A percentile compares a stretch with the other conserved stretches of the same genome.
Conservation (phyloP, 345 rosid species). For the Aquilaria malaccensis region DNA sequence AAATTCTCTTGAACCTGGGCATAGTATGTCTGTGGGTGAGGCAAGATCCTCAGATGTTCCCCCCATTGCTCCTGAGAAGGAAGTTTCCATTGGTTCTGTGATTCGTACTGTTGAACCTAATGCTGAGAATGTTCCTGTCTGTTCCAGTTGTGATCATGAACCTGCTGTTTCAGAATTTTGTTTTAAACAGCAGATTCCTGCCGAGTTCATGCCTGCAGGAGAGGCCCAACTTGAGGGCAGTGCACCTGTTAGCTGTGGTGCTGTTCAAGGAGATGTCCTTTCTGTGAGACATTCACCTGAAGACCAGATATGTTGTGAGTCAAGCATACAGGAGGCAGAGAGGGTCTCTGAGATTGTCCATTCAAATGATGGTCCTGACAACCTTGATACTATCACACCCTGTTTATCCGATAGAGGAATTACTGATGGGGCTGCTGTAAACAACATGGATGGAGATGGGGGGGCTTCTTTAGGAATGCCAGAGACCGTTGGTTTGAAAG, state of each 20-base stretch:
- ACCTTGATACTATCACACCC: not conserved
- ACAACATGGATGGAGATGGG: not conserved
- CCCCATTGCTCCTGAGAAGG: slow-evolving; percentile 12
- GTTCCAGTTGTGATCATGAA: slow-evolving; percentile 17
- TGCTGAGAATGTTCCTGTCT: slow-evolving; percentile 12
- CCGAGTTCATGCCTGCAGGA: slow-evolving; percentile 16
- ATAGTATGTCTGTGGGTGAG: slow-evolving; percentile 10
- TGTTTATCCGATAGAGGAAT: not conserved
- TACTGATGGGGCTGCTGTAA: not conserved
- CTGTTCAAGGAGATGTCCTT: slow-evolving; percentile 11
- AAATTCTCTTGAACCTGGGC: slow-evolving; percentile 5
- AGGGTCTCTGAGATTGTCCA: slow-evolving; percentile 6
- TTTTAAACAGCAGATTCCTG: slow-evolving; percentile 20
- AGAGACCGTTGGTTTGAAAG: slow-evolving; percentile 10
- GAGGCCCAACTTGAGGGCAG: slow-evolving; percentile 15
- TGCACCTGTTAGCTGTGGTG: slow-evolving; percentile 17
- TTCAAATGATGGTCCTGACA: slow-evolving; percentile 1
- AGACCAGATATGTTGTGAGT: slow-evolving; percentile 6
- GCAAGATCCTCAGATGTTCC: slow-evolving; percentile 15
- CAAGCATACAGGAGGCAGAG: not conserved
- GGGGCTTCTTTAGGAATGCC: slow-evolving; percentile 6
- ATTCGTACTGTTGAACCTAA: slow-evolving; percentile 6
- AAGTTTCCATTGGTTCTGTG: slow-evolving; percentile 9
- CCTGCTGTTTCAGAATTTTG: slow-evolving; percentile 12
- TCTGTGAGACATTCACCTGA: slow-evolving; percentile 3